A percentile compares a stretch with the other conserved stretches of the same genome.
Conservation (phyloP, 352 stramenopile species). For the Saprolegnia parasitica region DNA sequence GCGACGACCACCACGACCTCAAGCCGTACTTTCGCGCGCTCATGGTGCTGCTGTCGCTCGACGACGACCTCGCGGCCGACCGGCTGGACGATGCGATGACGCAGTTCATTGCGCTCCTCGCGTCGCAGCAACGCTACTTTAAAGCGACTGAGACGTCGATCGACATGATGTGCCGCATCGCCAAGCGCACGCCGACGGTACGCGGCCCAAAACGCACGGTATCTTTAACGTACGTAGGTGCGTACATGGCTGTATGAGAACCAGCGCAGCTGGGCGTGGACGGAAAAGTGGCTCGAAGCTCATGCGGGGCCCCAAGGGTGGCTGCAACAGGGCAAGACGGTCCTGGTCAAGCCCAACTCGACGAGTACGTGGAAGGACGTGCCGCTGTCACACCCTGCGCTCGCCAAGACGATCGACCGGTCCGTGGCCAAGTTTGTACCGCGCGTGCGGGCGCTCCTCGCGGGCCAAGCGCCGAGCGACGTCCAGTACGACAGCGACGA, state of each 20-base stretch:
- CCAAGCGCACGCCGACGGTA: constrained; percentile 61
- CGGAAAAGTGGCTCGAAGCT: constrained; percentile 73
- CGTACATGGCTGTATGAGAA: constrained; percentile 62
- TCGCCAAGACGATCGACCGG: constrained; percentile 62
- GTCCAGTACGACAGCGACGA: constrained; percentile 88
- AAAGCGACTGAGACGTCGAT: constrained; percentile 82
- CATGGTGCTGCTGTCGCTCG: constrained; percentile 71
- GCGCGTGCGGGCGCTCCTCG: constrained; percentile 49
- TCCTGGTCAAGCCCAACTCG: constrained; percentile 80
- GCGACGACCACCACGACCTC: constrained; percentile 78
- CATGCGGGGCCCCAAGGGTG: constrained; percentile 63
- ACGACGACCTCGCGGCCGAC: constrained; percentile 56
- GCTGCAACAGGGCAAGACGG: constrained; percentile 67
- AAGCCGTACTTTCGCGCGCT: constrained; percentile 87
- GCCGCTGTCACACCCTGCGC: constrained; percentile 44
- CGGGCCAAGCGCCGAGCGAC: constrained; percentile 40
- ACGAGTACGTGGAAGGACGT: constrained; percentile 75
- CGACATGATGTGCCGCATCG: constrained; percentile 78
- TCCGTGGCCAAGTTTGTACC: constrained; percentile 54
- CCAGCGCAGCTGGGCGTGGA: constrained; percentile 60
- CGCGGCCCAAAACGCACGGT: too few relatives aligned
- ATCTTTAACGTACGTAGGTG: too few relatives aligned
- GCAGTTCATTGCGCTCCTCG: constrained; percentile 68
- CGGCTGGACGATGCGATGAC: constrained; percentile 67
- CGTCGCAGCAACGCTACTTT: constrained; percentile 80